These are phyloP conservation scores for Coccomyxa subellipsoidea DNA, from an alignment of 163 green algal genomes.

Conservation along the genomic window DNA sequence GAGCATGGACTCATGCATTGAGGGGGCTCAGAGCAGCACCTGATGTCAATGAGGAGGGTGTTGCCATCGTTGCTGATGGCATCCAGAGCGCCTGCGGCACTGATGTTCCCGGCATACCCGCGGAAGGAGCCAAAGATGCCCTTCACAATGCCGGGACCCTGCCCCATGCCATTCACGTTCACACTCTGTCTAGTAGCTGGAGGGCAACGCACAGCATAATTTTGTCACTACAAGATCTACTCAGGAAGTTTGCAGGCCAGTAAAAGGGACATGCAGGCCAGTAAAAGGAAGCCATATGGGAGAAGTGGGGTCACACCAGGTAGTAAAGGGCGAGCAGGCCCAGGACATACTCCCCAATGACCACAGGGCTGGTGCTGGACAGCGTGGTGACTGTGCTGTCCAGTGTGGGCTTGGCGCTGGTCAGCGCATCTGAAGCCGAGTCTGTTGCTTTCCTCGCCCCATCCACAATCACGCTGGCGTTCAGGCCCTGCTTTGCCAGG, in stretches of 20 bases:
- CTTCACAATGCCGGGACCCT: conserved; percentile 35
- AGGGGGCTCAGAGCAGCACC: no score
- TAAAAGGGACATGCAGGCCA: no score
- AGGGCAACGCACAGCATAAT: no score
- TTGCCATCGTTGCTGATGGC: conserved; percentile 47
- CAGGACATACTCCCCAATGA: conserved; percentile 66
- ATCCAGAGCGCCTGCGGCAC: conserved; percentile 70
- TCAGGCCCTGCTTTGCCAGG: conserved; percentile 30
- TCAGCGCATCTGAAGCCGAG: conserved; percentile 34
- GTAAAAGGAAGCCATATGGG: no score
- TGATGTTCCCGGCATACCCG: conserved; percentile 73
- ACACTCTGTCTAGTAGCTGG: no score
- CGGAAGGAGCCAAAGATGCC: conserved; percentile 39
- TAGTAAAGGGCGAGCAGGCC: conserved; percentile 57
- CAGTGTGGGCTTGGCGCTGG: conserved; percentile 46
- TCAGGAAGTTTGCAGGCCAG: no score
- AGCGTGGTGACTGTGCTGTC: conserved; percentile 35
- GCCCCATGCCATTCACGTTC: background rate
- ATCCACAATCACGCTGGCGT: conserved; percentile 37
- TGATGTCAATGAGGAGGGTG: conserved; percentile 71
- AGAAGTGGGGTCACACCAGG: conserved; percentile 24
- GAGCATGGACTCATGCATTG: no score
- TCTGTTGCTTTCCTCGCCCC: conserved; percentile 17
- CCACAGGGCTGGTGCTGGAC: conserved; percentile 54
- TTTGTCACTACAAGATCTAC: no score